phyloP scores from a whole-genome alignment of 495 filamentous ascomycete species.

The Chaetomium cochliodes region DNA sequence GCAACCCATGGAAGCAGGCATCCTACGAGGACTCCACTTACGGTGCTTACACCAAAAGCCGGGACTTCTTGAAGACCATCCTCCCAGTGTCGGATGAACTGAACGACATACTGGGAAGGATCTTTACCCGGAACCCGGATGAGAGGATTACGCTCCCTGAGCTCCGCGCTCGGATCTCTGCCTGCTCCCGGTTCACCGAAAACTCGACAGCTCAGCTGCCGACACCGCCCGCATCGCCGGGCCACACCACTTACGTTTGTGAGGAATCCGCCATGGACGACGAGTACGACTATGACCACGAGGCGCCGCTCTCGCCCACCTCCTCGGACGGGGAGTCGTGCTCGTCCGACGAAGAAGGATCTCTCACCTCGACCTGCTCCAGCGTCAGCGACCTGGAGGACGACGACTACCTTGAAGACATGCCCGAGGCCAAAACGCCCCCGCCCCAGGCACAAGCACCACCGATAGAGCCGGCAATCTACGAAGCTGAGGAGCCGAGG shows the following conservation, averaged over 20 bases:
- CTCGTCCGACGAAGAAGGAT: constrained; percentile 50
- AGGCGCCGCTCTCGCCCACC: constrained; percentile 43
- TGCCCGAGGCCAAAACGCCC: constrained; percentile 42
- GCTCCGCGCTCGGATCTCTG: constrained; percentile 70
- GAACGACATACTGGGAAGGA: constrained; percentile 79
- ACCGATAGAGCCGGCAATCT: constrained; percentile 36
- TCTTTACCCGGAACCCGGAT: constrained; percentile 86
- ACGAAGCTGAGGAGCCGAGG: constrained; percentile 43
- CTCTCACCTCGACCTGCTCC: constrained; percentile 45
- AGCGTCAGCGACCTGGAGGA: constrained; percentile 45
- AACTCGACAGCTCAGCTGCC: constrained; percentile 36
- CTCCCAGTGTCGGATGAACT: constrained; percentile 88
- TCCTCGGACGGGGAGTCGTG: constrained; percentile 47
- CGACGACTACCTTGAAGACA: constrained; percentile 43
- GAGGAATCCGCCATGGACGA: constrained; percentile 44
- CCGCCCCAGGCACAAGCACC: constrained; percentile 35
- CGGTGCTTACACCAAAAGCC: constrained; percentile 82
- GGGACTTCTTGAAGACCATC: constrained; percentile 86
- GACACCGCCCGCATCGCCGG: constrained; percentile 42
- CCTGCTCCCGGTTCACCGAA: constrained; percentile 73
- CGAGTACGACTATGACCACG: constrained; percentile 34
- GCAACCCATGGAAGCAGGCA: constrained; percentile 98
- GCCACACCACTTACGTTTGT: constrained; percentile 45
- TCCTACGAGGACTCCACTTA: constrained; percentile 93
- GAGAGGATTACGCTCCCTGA: constrained; percentile 84